Conservation (phyloP, 2,329 filamentous ascomycete species). For the Kalmusia sp. region DNA sequence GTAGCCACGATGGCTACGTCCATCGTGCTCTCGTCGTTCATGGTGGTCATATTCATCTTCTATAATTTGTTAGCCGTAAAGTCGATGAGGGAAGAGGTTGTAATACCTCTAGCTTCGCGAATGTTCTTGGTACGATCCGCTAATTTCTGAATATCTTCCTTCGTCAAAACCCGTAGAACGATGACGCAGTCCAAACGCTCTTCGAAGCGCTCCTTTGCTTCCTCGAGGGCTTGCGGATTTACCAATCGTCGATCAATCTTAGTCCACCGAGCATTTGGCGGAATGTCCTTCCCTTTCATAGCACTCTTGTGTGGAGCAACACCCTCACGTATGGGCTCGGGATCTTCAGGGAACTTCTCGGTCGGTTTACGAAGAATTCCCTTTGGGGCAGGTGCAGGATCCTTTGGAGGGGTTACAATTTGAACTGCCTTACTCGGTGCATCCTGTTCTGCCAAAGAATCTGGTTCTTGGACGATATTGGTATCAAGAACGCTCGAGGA, state of each 20-base stretch:
- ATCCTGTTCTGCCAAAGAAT: slow-evolving; percentile 29
- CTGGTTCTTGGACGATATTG: slow-evolving; percentile 44
- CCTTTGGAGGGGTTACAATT: slow-evolving; percentile 75
- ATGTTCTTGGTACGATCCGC: slow-evolving; percentile 82
- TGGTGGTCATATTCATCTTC: slow-evolving; percentile 42
- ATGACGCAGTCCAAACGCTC: slow-evolving; percentile 94
- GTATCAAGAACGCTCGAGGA: slow-evolving; percentile 35
- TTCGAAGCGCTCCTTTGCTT: slow-evolving; percentile 90
- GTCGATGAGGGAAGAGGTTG: no score
- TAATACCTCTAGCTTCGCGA: slow-evolving; percentile 57
- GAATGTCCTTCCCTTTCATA: slow-evolving; percentile 72
- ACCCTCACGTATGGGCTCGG: slow-evolving; percentile 82
- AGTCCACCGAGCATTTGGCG: slow-evolving; percentile 83
- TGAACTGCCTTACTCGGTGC: slow-evolving; percentile 48
- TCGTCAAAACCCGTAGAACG: slow-evolving; percentile 83
- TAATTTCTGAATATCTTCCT: slow-evolving; percentile 89
- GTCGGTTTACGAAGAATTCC: slow-evolving; percentile 87
- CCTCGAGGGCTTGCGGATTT: slow-evolving; percentile 84
- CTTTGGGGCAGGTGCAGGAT: slow-evolving; percentile 70
- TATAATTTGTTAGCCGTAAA: slow-evolving; percentile 20
- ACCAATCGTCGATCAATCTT: slow-evolving; percentile 89
- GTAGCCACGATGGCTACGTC: slow-evolving; percentile 33
- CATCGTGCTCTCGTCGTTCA: slow-evolving; percentile 35
- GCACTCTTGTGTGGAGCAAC: slow-evolving; percentile 94
- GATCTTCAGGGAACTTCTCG: slow-evolving; percentile 84